Evolutionary conservation across 495 filamentous ascomycete genomes (phyloP).

Genomic region (Stereocaulon alpinum): DNA sequence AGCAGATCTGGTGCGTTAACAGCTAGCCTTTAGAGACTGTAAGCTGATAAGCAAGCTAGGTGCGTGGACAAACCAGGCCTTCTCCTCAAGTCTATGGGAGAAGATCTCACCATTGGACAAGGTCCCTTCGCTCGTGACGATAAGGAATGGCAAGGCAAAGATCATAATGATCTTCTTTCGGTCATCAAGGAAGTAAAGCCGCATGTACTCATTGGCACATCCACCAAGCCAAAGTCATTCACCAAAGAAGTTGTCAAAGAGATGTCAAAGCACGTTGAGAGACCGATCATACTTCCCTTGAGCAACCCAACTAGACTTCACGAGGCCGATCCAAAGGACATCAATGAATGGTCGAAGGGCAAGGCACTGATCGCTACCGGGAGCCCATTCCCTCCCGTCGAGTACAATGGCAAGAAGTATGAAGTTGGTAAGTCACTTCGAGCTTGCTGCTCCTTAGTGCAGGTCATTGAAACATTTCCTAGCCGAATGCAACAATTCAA

Average conservation of each 20-base stretch:
- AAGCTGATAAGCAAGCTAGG: constrained; percentile 35
- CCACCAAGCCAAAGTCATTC: constrained; percentile 71
- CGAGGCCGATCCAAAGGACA: constrained; percentile 70
- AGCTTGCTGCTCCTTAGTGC: not conserved
- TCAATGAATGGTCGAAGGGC: constrained; percentile 69
- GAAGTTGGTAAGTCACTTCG: constrained; percentile 43
- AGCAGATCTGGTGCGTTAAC: constrained; percentile 65
- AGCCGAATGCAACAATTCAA: constrained; percentile 88
- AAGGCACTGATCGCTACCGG: constrained; percentile 77
- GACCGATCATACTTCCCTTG: constrained; percentile 74
- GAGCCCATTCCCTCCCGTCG: constrained; percentile 70
- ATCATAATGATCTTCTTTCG: constrained; percentile 47
- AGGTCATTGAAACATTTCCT: not conserved
- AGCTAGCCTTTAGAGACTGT: not conserved
- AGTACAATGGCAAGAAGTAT: constrained; percentile 50
- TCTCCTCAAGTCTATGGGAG: constrained; percentile 50
- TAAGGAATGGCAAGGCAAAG: constrained; percentile 49
- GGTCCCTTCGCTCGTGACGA: constrained; percentile 54
- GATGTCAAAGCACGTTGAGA: constrained; percentile 69
- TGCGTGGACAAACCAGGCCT: constrained; percentile 79
- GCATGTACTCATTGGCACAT: constrained; percentile 75
- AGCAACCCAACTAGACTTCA: constrained; percentile 81
- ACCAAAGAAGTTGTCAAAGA: constrained; percentile 61
- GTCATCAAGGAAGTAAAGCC: constrained; percentile 66
- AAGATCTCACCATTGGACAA: constrained; percentile 55